These are phyloP conservation scores for Tricholoma hemisulphureum DNA, from an alignment of 768 basidiomycete species.

Conservation along the genomic window DNA sequence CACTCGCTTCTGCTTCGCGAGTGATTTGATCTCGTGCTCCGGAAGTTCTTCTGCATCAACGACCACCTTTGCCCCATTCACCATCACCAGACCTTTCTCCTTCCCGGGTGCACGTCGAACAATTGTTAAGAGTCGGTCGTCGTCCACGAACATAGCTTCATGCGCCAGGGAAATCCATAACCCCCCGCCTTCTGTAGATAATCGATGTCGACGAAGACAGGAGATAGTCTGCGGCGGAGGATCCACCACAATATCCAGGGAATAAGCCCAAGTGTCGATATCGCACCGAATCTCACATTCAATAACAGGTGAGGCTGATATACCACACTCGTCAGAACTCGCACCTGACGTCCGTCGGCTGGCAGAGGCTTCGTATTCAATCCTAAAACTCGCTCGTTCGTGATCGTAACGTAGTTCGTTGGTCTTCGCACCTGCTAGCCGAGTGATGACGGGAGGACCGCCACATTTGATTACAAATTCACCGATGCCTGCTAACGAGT, in stretches of 20 bases:
- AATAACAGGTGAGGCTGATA: conserved; percentile 48
- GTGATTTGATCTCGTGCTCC: conserved; percentile 79
- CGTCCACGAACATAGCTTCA: conserved; percentile 71
- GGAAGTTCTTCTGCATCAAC: conserved; percentile 89
- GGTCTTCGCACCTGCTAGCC: conserved; percentile 75
- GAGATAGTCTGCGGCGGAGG: conserved; percentile 85
- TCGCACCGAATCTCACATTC: conserved; percentile 94
- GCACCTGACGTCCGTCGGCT: conserved; percentile 39
- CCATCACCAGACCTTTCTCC: conserved; percentile 81
- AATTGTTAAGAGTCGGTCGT: conserved; percentile 73
- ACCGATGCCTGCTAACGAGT: conserved; percentile 84
- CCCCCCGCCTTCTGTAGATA: conserved; percentile 86
- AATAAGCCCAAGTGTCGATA: conserved; percentile 81
- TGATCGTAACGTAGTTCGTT: conserved; percentile 82
- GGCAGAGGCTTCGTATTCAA: conserved; percentile 78
- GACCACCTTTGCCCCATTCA: conserved; percentile 81
- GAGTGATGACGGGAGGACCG: conserved; percentile 88
- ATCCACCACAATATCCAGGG: conserved; percentile 87
- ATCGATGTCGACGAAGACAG: conserved; percentile 80
- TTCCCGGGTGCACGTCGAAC: conserved; percentile 74
- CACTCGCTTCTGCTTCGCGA: conserved; percentile 81
- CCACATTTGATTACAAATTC: conserved; percentile 96
- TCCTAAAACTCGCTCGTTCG: conserved; percentile 73
- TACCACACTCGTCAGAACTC: conserved; percentile 24
- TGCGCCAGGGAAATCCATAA: conserved; percentile 93